Base-by-base conservation (phyloP, 2,329 filamentous ascomycete genomes). In the Graphiopsis chlorocephala region DNA sequence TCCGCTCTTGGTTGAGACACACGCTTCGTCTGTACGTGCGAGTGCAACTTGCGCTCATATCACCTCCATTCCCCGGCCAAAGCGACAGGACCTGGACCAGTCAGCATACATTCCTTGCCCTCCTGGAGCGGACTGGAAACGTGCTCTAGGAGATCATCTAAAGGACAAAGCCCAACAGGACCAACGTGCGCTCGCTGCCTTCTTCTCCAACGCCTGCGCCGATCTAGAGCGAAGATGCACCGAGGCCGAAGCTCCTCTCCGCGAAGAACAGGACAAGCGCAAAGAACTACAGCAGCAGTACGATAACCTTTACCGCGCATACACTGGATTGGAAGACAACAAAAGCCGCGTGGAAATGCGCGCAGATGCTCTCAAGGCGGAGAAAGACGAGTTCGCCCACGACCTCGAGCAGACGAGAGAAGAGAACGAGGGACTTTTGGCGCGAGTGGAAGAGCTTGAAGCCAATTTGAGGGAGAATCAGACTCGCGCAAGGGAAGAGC, bases 181-280 rank as follows among this genome's bases (percentile, higher is more conserved):
- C 33, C 76, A 83, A 8, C 77, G 82, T n/a, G 75, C 73, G 1
- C 74, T 87, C 10, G 72, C 84, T 29, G 76, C 78, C 11, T 78
- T 82, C 23, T 80, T 88, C 17, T 78, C 81, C 17, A 79, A 83
- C 35, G 81, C 84, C 14, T 87, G 85, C 69, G 78, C 80, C 26
- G 84, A 86, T 64, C 76, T 88, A 1, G 86, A 88, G 68, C 75
- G 74, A 11, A 81, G 86, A 8, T 88, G 86, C 69, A 78, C 82
- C 35, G 80, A 79, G 33, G 78, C 84, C 2, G 86, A 88, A 73
- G 78, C 78, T 57, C 86, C 86, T 6, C 75, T 88, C 14, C 78
- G 79, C 4, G 74, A 75, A 17, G 83, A 83, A 68, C 74, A 77
- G 63, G 71, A 74, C 17, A 78, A 72, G 64, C 72, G 79, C 3